Evolutionary conservation across 202 grass and related monocot genomes (phyloP).

Genomic region (Elaeis oleifera): DNA sequence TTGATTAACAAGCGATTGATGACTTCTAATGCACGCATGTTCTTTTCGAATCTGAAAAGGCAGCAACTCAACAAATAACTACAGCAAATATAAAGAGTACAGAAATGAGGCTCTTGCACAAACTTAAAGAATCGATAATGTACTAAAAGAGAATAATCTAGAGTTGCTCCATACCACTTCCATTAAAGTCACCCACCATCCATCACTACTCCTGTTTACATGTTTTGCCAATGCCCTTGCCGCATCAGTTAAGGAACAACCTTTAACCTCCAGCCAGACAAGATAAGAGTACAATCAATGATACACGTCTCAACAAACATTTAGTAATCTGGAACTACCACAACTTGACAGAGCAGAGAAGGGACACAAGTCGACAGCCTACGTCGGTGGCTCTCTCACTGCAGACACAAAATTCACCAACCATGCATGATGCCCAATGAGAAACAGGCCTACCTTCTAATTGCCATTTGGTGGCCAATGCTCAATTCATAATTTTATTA

Average conservation of each 20-base stretch:
- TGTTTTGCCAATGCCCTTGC: conserved; percentile 94
- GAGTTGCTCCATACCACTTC: conserved; percentile 51
- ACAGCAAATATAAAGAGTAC: conserved; percentile 5
- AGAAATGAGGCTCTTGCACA: too few species aligned
- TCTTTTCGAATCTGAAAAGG: conserved; percentile 63
- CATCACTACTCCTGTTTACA: conserved; percentile 62
- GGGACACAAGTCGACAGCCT: too few species aligned
- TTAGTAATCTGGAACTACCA: too few species aligned
- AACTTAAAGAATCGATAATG: conserved; percentile 3
- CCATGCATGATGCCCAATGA: too few species aligned
- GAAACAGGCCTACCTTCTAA: too few species aligned
- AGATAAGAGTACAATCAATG: conserved; percentile 14
- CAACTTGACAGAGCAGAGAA: too few species aligned
- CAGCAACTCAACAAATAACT: conserved; percentile 12
- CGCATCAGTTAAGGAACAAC: conserved; percentile 80
- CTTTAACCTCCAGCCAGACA: conserved; percentile 58
- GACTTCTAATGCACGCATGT: conserved; percentile 41
- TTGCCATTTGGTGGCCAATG: too few species aligned
- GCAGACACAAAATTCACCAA: too few species aligned
- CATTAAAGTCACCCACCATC: conserved; percentile 64
- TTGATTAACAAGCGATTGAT: conserved; percentile 48
- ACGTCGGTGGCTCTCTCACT: too few species aligned
- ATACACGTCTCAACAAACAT: too few species aligned
- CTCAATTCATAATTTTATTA: too few species aligned
- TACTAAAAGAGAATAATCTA: neutral